Conservation (phyloP, 768 basidiomycete genomes). For the Dendrothele bispora region DNA sequence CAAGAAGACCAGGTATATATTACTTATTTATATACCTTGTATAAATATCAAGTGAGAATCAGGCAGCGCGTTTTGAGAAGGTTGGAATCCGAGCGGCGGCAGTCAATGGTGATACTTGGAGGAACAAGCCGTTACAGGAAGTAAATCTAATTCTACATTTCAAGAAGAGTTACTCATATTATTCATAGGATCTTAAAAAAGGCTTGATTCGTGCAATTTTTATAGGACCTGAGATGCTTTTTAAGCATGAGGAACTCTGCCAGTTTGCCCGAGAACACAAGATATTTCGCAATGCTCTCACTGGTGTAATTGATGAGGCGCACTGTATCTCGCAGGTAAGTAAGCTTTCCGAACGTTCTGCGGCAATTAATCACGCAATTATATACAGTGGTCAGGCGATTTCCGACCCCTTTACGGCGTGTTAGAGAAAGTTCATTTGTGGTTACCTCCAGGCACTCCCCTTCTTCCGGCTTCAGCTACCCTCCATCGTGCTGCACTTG, state of each 20-base stretch:
- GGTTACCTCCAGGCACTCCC: conserved; percentile 14
- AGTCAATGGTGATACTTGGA: conserved; percentile 16
- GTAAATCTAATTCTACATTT: background rate
- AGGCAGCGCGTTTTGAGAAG: conserved; percentile 11
- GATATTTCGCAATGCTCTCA: conserved; percentile 5
- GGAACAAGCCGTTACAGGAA: conserved; percentile 1
- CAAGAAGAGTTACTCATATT: background rate
- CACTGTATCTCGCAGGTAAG: too few species aligned
- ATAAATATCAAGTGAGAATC: background rate
- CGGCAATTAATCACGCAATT: too few species aligned
- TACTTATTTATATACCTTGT: background rate
- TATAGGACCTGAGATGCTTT: conserved; percentile 20
- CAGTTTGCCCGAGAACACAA: conserved; percentile 8
- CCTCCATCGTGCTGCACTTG: conserved; percentile 15
- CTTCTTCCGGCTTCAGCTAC: conserved; percentile 23
- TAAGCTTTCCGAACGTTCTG: conserved; percentile 29
- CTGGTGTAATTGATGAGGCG: conserved; percentile 20
- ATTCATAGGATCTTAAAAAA: conserved; percentile 6
- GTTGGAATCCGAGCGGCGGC: conserved; percentile 12
- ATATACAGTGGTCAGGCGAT: conserved; percentile 23
- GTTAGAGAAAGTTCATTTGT: conserved; percentile 16
- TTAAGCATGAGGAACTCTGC: conserved; percentile 9
- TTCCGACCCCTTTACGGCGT: conserved; percentile 18
- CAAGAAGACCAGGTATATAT: conserved; percentile 15
- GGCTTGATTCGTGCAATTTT: conserved; percentile 14